Evolutionary conservation across 2,329 filamentous ascomycete genomes (phyloP).

Genomic region (Calonectria crousiana): DNA sequence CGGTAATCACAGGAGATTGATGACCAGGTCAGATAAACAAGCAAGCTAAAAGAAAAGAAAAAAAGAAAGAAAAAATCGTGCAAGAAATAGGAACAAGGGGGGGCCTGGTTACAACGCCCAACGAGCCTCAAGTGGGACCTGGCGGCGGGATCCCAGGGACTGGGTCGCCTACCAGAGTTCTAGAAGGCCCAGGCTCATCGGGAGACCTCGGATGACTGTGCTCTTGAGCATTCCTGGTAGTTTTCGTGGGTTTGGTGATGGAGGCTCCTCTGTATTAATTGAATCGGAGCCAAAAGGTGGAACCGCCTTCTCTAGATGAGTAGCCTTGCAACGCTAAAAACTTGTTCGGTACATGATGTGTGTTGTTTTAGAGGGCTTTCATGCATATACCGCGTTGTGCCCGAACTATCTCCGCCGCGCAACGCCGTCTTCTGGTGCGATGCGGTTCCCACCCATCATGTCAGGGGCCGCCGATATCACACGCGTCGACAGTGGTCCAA

Average conservation of each 20-base stretch:
- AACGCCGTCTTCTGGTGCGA: not conserved
- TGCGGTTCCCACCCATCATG: not conserved
- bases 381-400: conserved; percentile 36
- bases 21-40: not conserved
- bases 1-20: not conserved
- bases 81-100: not conserved
- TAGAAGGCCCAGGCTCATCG: conserved; percentile 24
- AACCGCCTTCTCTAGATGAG: not conserved
- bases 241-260: conserved; percentile 20
- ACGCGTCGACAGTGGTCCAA: not conserved
- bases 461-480: not conserved
- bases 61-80: not conserved
- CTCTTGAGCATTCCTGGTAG: conserved; percentile 6
- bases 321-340: not conserved
- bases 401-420: conserved; percentile 38
- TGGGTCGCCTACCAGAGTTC: not conserved
- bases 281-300: conserved; percentile 27
- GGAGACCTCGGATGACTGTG: conserved; percentile 37
- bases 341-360: not conserved
- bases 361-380: not conserved
- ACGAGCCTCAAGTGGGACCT: not conserved
- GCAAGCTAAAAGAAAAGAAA: not conserved
- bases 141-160: not conserved
- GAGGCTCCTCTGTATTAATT: conserved; percentile 12
- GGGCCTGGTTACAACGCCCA: too few species aligned